Evolutionary conservation across 2,329 filamentous ascomycete species (phyloP).

Genomic region (Fusarium pininemorale): DNA sequence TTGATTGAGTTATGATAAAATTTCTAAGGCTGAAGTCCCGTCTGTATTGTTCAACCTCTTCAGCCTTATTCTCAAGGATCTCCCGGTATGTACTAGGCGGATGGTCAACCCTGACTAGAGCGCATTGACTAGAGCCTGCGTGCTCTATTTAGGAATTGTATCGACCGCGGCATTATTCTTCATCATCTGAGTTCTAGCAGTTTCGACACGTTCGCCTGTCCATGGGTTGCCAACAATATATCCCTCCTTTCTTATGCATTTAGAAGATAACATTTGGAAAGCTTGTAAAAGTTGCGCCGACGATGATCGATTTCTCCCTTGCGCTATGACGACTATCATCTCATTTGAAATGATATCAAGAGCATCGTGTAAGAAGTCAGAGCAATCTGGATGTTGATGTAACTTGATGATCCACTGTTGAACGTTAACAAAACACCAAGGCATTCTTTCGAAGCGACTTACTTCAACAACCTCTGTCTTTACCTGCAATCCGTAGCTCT

Average conservation of each 20-base stretch:
- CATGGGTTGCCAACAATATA: background rate
- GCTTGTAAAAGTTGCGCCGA: background rate
- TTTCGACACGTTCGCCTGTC: background rate
- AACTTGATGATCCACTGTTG: background rate
- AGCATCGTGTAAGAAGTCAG: background rate
- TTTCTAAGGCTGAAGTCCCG: too few relatives aligned
- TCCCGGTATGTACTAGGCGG: background rate
- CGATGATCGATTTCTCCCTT: background rate
- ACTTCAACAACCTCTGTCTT: background rate
- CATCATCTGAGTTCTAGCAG: background rate
- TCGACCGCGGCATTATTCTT: background rate
- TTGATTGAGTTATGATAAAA: too few relatives aligned
- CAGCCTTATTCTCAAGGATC: background rate
- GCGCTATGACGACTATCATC: background rate
- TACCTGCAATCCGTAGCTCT: background rate
- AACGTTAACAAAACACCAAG: background rate
- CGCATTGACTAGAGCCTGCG: background rate
- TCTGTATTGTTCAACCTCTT: background rate
- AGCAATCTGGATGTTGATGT: background rate
- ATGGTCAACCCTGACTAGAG: background rate
- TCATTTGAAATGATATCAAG: background rate
- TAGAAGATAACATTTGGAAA: background rate
- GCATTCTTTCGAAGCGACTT: background rate
- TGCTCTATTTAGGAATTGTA: background rate
- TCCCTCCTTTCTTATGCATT: accelerated